These are phyloP conservation scores for Nemania diffusa DNA, from an alignment of 2,329 filamentous ascomycete genomes.

Conservation along the genomic window DNA sequence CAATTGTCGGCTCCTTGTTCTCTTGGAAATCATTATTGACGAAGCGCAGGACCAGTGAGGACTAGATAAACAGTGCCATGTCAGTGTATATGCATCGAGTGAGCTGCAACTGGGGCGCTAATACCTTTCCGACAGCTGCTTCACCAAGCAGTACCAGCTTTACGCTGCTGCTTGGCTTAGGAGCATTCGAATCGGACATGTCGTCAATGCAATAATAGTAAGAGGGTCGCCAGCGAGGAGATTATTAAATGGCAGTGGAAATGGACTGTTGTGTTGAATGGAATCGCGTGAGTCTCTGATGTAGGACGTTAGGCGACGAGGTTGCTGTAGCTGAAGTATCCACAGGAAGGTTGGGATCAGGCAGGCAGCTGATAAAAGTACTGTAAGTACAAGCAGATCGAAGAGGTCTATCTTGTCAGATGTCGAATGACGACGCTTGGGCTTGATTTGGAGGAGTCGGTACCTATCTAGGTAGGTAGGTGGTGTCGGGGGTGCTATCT, in stretches of 20 bases:
- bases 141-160: slow-evolving; percentile 98
- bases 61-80: slow-evolving; percentile 64
- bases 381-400: slow-evolving; percentile 14
- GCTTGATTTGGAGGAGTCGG: slow-evolving; percentile 13
- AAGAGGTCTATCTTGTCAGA: slow-evolving; percentile 22
- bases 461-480: background rate
- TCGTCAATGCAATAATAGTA: slow-evolving; percentile 32
- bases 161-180: slow-evolving; percentile 99
- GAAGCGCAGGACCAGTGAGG: slow-evolving; percentile 95
- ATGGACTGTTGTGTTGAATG: background rate
- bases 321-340: slow-evolving; percentile 12
- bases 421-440: slow-evolving; percentile 38
- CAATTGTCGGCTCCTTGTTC: slow-evolving; percentile 99
- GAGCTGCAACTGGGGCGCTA: background rate
- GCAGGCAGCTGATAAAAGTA: slow-evolving; percentile 29
- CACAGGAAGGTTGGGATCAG: slow-evolving; percentile 23
- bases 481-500: background rate
- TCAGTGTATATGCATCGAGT: slow-evolving; percentile 17
- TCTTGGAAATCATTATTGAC: slow-evolving; percentile 99
- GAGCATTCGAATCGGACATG: slow-evolving; percentile 80
- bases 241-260: background rate
- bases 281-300: slow-evolving; percentile 3
- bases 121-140: slow-evolving; percentile 96
- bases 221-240: slow-evolving; percentile 15
- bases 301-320: slow-evolving; percentile 9